A percentile compares a stretch with the other conserved stretches of the same genome.
These are phyloP conservation scores for Talaromyces proteolyticus DNA, from an alignment of 495 filamentous ascomycete species.

Conservation along the genomic window DNA sequence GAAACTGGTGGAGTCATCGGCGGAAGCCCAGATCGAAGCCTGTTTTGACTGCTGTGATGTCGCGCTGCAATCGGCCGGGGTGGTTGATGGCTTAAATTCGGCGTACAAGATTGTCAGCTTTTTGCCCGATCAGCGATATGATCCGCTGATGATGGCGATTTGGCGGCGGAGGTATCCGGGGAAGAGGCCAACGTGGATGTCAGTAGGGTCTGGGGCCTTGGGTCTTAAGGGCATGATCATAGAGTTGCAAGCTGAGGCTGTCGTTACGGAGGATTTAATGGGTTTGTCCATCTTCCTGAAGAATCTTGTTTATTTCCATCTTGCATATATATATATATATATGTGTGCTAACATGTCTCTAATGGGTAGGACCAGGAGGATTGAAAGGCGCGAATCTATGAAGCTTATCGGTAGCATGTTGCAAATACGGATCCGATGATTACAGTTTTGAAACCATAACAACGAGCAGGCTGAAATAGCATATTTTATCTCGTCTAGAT, in stretches of 20 bases:
- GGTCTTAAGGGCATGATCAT: not conserved
- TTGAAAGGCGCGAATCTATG: too few species aligned
- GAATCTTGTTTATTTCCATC: too few species aligned
- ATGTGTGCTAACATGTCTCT: too few species aligned
- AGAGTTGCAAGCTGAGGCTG: slow-evolving; percentile 1
- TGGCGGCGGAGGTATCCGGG: not conserved
- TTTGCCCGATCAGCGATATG: slow-evolving; percentile 1
- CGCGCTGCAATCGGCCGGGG: not conserved
- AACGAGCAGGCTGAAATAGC: too few species aligned
- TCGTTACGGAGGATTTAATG: not conserved
- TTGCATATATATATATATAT: too few species aligned
- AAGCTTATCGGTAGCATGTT: too few species aligned
- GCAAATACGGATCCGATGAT: too few species aligned
- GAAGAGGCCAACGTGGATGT: not conserved
- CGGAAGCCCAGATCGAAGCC: not conserved
- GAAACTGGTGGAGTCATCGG: not conserved
- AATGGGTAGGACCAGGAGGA: too few species aligned
- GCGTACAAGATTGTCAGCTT: not conserved
- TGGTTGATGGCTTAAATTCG: not conserved
- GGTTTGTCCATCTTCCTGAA: too few species aligned
- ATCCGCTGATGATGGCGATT: slow-evolving; percentile 1
- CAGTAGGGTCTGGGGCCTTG: not conserved
- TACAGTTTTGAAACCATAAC: too few species aligned
- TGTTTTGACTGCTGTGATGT: not conserved
- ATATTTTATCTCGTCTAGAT: too few species aligned